These are phyloP conservation scores for Baudoinia panamericana DNA, from an alignment of 495 filamentous ascomycete genomes.

Conservation along the genomic window DNA sequence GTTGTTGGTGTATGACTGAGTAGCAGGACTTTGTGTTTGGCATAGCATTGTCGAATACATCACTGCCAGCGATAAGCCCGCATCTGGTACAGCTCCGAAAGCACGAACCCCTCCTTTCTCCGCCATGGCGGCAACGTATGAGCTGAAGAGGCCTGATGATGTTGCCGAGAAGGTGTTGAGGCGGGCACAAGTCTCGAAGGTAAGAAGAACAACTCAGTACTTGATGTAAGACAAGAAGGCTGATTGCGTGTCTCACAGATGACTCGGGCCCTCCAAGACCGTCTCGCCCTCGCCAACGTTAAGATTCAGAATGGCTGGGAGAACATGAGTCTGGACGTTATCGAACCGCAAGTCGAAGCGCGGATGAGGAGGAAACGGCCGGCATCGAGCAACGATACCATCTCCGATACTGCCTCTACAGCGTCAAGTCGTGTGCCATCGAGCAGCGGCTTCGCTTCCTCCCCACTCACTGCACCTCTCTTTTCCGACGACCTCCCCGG, in stretches of 20 bases:
- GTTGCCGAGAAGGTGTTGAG: conserved; percentile 58
- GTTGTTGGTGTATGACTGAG: too few species aligned
- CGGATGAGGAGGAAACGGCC: conserved; percentile 53
- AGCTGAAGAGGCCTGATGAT: conserved; percentile 39
- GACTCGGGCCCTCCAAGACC: conserved; percentile 77
- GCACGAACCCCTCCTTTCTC: conserved; percentile 9
- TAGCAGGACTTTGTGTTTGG: too few species aligned
- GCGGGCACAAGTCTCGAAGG: conserved; percentile 73
- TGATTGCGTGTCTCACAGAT: conserved; percentile 44
- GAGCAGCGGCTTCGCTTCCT: conserved; percentile 44
- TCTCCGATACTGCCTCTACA: conserved; percentile 74
- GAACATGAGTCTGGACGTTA: conserved; percentile 57
- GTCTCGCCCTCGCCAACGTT: conserved; percentile 87
- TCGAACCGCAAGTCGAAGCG: conserved; percentile 62
- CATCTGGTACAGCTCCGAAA: too few species aligned
- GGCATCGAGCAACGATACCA: conserved; percentile 45
- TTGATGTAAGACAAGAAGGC: conserved; percentile 11
- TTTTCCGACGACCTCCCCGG: conserved; percentile 53
- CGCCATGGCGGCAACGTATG: conserved; percentile 9
- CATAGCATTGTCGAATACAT: neutral
- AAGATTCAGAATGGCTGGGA: conserved; percentile 89
- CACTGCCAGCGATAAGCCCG: neutral
- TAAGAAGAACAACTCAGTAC: conserved; percentile 30
- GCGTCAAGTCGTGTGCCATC: conserved; percentile 44
- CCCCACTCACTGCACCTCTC: conserved; percentile 50